phyloP scores from a whole-genome alignment of 495 filamentous ascomycete species.

The Penicillium odoratum region DNA sequence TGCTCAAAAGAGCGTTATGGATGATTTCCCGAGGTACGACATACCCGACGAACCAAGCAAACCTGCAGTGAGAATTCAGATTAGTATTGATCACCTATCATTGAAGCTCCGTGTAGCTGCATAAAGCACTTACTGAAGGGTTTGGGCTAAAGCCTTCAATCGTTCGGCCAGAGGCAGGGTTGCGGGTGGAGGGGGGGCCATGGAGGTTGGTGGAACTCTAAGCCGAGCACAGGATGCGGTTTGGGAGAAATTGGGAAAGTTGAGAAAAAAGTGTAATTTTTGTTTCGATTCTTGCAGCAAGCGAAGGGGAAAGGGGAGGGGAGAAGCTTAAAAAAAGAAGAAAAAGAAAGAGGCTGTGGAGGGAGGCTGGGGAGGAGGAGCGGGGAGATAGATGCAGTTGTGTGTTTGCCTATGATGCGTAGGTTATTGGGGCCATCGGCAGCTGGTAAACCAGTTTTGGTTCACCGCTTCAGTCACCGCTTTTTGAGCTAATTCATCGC shows the following conservation, averaged over 20 bases:
- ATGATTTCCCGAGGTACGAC: constrained; percentile 35
- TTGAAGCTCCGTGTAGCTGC: constrained; percentile 20
- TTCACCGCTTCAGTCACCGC: not conserved
- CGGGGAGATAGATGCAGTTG: constrained; percentile 15
- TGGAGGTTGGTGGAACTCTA: constrained; percentile 34
- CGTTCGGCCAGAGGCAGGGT: constrained; percentile 71
- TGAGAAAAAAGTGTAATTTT: constrained; percentile 1
- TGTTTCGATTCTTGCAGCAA: not conserved
- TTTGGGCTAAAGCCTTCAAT: constrained; percentile 74
- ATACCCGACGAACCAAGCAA: constrained; percentile 89
- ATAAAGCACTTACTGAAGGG: constrained; percentile 69
- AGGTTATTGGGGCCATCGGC: not conserved
- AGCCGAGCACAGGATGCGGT: constrained; percentile 3
- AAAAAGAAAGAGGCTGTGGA: constrained; percentile 21
- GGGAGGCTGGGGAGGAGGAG: constrained; percentile 32
- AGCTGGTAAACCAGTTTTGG: not conserved
- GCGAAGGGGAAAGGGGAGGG: constrained; percentile 4
- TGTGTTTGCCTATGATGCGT: constrained; percentile 22
- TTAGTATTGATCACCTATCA: constrained; percentile 44
- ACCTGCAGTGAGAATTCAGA: constrained; percentile 34
- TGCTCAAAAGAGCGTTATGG: constrained; percentile 7
- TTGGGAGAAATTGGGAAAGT: constrained; percentile 2
- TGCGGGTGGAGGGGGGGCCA: constrained; percentile 79
- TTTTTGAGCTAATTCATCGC: not conserved
- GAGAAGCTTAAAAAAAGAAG: constrained; percentile 8